Conservation (phyloP, 768 basidiomycete species). For the Leccinellum albellum region DNA sequence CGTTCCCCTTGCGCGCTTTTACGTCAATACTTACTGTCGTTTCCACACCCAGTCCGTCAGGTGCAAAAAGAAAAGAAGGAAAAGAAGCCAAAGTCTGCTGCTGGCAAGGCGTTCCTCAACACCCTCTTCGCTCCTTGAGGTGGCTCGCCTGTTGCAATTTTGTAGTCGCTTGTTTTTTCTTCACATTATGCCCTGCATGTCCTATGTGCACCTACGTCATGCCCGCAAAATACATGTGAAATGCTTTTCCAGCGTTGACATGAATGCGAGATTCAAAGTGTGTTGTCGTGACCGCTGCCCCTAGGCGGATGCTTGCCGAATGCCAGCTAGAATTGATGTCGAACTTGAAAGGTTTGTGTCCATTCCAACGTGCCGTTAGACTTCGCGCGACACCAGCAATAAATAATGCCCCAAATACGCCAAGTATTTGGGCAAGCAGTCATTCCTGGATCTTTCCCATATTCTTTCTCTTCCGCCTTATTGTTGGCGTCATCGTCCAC, state of each 20-base stretch:
- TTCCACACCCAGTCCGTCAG: conserved; percentile 60
- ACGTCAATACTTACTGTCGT: conserved; percentile 1
- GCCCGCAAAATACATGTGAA: conserved; percentile 11
- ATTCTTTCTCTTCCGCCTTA: too few species aligned
- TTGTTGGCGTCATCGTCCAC: too few species aligned
- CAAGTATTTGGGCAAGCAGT: too few species aligned
- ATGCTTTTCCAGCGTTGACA: background rate
- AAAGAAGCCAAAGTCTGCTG: conserved; percentile 57
- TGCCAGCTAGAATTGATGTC: too few species aligned
- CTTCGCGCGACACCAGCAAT: too few species aligned
- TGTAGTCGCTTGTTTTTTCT: conserved; percentile 4
- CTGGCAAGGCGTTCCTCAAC: conserved; percentile 80
- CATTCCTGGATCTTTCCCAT: too few species aligned
- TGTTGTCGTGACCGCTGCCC: too few species aligned
- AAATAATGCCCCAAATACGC: too few species aligned
- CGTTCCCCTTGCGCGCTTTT: conserved; percentile 32
- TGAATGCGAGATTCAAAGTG: background rate
- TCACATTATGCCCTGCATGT: conserved; percentile 9
- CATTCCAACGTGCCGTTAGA: too few species aligned
- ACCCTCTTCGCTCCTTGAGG: conserved; percentile 82
- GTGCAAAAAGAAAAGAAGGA: conserved; percentile 50
- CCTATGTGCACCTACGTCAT: conserved; percentile 16
- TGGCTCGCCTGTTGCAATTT: background rate
- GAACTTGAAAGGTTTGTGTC: background rate
- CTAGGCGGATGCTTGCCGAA: too few species aligned